Conservation (phyloP, 1,284 basidiomycete species). For the Pascua sp. region DNA sequence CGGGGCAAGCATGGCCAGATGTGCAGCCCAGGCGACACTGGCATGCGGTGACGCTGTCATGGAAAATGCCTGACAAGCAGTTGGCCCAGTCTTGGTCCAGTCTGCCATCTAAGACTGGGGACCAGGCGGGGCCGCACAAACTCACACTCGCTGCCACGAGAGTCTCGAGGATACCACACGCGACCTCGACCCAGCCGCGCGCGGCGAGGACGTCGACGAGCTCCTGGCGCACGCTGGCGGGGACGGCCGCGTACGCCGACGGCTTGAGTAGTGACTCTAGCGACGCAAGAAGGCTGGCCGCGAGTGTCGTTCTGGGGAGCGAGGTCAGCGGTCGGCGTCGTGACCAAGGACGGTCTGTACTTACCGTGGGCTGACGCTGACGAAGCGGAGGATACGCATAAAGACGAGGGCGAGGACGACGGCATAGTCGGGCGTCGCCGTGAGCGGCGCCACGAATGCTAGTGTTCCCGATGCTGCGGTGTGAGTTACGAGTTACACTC, state of each 20-base stretch:
- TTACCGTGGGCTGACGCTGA: conserved; percentile 13
- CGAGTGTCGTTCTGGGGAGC: conserved; percentile 13
- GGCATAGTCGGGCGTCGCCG: neutral
- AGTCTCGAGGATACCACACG: conserved; percentile 25
- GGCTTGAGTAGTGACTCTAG: conserved; percentile 24
- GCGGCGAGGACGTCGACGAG: conserved; percentile 18
- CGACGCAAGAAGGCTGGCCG: conserved; percentile 10
- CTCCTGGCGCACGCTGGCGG: conserved; percentile 1
- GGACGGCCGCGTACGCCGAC: conserved; percentile 8
- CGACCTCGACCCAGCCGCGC: conserved; percentile 32
- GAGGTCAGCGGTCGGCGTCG: neutral
- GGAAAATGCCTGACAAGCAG: no score
- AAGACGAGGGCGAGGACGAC: conserved; percentile 8
- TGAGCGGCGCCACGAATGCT: neutral
- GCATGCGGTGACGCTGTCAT: no score
- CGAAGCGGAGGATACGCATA: conserved; percentile 14
- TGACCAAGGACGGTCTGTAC: neutral
- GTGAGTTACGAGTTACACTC: neutral
- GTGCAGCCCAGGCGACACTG: no score
- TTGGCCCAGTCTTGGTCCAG: no score
- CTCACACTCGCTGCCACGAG: conserved; percentile 34
- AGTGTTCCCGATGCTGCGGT: neutral
- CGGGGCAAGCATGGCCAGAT: no score
- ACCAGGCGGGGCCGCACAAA: no score
- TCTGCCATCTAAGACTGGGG: no score